Evolutionary conservation across 106 monocot genomes (phyloP), one percentile per base, ranked within the genome.

Genomic region (Dendrobium catenatum): DNA sequence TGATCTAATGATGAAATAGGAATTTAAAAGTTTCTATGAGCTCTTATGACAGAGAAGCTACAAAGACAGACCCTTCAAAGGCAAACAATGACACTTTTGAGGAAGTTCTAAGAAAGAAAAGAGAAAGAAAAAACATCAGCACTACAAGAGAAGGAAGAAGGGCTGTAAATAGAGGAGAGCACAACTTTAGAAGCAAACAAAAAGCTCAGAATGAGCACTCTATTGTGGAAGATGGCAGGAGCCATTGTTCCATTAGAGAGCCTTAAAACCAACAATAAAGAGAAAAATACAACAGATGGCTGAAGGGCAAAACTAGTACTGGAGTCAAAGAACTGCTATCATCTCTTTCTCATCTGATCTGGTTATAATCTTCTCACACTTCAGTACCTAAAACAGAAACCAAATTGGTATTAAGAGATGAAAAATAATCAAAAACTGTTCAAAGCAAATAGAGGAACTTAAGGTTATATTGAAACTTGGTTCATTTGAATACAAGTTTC

Each of bases 291-390:
- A 55, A 78, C 17, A 55, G 5, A 43, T 31, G 55, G 55, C 55
- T 31, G 29, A n/a, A 40, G 51, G 55, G 55, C 78, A 78, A 37
- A 78, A 78, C 78, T 56, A 78, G 55, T 18, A 49, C 56, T 56
- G 68, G 68, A 17, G n/a, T 68, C 29, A 78, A 46, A 37, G 56
- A 47, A 33, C 29, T 78, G 55, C 22, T 37, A 26, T 78, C 29
- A 29, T 78, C 56, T 29, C 37, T 6, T 56, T 78, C 78, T 78
- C 55, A 31, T 37, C 56, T 31, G 31, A 31, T 78, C 40, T 56
- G 78, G 47, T 51, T 33, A 33, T 78, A 17, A 37, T 54, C 78
- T 55, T 44, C 77, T 78, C 56, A 78, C 54, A 78, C 78, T 24
- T 78, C 78, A 17, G 78, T 78, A 31, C 78, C 78, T 78, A 40